A percentile compares a stretch with the other conserved stretches of the same genome.
phyloP scores from a whole-genome alignment of 805 yeast genomes.

The Starmera dryadoides region DNA sequence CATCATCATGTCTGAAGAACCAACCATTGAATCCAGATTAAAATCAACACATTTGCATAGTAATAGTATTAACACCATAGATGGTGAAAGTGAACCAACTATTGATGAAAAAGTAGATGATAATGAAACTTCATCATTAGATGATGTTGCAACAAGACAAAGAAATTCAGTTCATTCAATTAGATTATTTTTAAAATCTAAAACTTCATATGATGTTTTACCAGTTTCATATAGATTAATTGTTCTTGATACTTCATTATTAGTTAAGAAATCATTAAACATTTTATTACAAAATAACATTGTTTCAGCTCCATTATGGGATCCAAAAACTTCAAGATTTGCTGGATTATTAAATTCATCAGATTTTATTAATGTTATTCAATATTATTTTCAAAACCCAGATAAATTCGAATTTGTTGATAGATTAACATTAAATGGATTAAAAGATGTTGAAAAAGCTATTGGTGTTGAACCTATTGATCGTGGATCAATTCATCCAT shows the following conservation, averaged over 20 bases:
- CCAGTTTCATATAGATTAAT: slow-evolving; percentile 92
- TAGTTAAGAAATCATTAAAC: slow-evolving; percentile 85
- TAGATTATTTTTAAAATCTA: slow-evolving; percentile 74
- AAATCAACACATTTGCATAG: slow-evolving; percentile 14
- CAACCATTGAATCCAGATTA: slow-evolving; percentile 18
- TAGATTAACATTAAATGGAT: slow-evolving; percentile 74
- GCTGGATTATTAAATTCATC: slow-evolving; percentile 91
- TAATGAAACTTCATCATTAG: background rate
- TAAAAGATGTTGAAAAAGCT: slow-evolving; percentile 79
- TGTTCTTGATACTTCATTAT: slow-evolving; percentile 84
- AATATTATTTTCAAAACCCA: slow-evolving; percentile 85
- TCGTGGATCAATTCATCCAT: slow-evolving; percentile 84
- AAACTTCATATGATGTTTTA: slow-evolving; percentile 92
- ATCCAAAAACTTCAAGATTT: slow-evolving; percentile 78
- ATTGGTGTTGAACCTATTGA: slow-evolving; percentile 84
- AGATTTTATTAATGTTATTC: slow-evolving; percentile 92
- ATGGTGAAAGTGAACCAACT: background rate
- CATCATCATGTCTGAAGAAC: slow-evolving; percentile 8
- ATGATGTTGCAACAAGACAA: slow-evolving; percentile 29
- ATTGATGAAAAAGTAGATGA: slow-evolving; percentile 6
- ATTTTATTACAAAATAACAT: slow-evolving; percentile 88
- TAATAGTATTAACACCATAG: background rate
- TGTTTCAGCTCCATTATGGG: slow-evolving; percentile 97
- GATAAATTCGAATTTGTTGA: slow-evolving; percentile 86
- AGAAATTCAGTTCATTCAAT: slow-evolving; percentile 75